phyloP scores from a whole-genome alignment of 2,329 filamentous ascomycete genomes.

The Aspergillus bombycis region DNA sequence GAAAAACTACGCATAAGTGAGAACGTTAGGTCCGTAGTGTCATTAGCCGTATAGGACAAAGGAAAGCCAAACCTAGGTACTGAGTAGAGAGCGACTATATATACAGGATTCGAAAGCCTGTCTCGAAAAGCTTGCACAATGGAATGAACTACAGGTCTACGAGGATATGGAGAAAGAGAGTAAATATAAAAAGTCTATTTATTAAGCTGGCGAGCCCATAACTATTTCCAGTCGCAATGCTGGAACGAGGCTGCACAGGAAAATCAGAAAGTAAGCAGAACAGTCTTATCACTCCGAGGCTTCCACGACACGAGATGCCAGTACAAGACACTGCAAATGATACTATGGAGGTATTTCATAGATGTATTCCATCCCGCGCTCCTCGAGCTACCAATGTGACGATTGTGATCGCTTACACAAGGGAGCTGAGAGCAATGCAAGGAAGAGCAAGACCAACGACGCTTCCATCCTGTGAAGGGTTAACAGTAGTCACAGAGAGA shows the following conservation, averaged over 20 bases:
- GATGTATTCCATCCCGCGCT: slow-evolving; percentile 21
- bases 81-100: too few species aligned
- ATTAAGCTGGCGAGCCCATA: neutral
- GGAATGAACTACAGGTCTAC: too few species aligned
- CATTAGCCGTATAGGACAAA: too few species aligned
- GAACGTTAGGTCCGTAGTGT: too few species aligned
- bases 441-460: slow-evolving; percentile 41
- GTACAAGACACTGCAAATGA: slow-evolving; percentile 23
- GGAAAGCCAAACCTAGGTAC: too few species aligned
- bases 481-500: accelerated
- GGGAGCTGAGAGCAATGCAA: slow-evolving; percentile 43
- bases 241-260: neutral
- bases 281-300: slow-evolving; percentile 36
- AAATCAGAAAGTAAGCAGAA: slow-evolving; percentile 21
- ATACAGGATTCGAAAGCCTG: too few species aligned
- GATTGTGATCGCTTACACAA: slow-evolving; percentile 35
- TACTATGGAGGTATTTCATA: slow-evolving; percentile 1
- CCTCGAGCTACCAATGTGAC: neutral
- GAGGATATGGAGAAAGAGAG: neutral
- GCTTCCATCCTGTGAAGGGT: slow-evolving; percentile 29
- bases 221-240: neutral
- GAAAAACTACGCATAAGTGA: too few species aligned
- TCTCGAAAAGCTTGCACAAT: too few species aligned
- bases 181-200: neutral
- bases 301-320: slow-evolving; percentile 33